phyloP scores from a whole-genome alignment of 192 early-diverging fungal species.

The Rhizophagus clarus region DNA sequence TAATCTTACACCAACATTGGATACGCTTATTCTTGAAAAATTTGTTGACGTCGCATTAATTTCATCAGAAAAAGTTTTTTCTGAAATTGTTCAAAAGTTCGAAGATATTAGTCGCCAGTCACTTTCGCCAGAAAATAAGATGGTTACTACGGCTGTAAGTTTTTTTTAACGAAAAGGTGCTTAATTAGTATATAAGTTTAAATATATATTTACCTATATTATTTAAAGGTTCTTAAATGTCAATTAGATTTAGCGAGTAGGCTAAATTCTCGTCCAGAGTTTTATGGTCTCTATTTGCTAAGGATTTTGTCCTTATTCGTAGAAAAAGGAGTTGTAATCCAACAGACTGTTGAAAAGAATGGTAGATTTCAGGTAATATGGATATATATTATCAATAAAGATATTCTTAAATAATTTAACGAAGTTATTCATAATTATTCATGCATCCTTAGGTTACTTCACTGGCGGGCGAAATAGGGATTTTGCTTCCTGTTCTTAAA shows the following conservation, averaged over 20 bases:
- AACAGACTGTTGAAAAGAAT: constrained; percentile 43
- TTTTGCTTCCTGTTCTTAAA: constrained; percentile 62
- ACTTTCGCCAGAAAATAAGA: constrained; percentile 45
- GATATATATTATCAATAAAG: neutral
- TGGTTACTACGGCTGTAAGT: constrained; percentile 53
- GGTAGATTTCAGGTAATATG: constrained; percentile 43
- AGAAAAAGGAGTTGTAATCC: constrained; percentile 62
- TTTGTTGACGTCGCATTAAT: constrained; percentile 65
- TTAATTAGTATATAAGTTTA: neutral
- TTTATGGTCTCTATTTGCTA: constrained; percentile 54
- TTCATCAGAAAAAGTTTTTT: constrained; percentile 54
- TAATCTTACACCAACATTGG: constrained; percentile 49
- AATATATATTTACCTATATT: neutral
- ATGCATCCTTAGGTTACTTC: constrained; percentile 38
- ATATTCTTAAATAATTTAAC: neutral
- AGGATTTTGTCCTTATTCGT: constrained; percentile 59
- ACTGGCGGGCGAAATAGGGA: constrained; percentile 53
- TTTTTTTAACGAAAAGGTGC: constrained; percentile 1
- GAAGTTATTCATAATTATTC: neutral
- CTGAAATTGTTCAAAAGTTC: constrained; percentile 60
- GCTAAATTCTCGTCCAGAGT: constrained; percentile 54
- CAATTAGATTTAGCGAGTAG: constrained; percentile 52
- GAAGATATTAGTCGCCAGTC: constrained; percentile 49
- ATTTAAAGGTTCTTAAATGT: constrained; percentile 46
- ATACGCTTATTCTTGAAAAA: constrained; percentile 54